Evolutionary conservation across 2,329 filamentous ascomycete genomes (phyloP).

Genomic region (Didymella exigua): DNA sequence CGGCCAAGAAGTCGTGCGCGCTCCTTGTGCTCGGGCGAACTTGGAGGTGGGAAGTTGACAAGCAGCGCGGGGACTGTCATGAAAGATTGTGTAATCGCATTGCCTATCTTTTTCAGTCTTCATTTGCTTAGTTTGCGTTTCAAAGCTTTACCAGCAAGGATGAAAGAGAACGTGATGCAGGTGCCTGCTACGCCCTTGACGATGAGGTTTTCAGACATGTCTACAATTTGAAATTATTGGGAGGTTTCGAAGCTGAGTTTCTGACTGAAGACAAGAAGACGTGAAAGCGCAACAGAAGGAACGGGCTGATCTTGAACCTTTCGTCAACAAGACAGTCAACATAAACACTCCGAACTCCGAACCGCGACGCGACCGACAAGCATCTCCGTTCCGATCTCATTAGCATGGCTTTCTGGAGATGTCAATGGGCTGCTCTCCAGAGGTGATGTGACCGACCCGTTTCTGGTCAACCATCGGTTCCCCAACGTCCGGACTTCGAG

Average conservation of each 20-base stretch:
- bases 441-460: conserved; percentile 9
- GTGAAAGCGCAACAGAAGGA: background rate
- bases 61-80: conserved; percentile 59
- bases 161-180: conserved; percentile 57
- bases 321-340: conserved; percentile 9
- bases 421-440: conserved; percentile 4
- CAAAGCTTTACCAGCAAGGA: conserved; percentile 51
- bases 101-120: conserved; percentile 45
- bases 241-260: background rate
- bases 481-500: conserved; percentile 14
- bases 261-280: background rate
- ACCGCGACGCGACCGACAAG: conserved; percentile 11
- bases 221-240: background rate
- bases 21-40: conserved; percentile 49
- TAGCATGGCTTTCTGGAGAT: conserved; percentile 8
- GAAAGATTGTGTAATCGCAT: conserved; percentile 60
- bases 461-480: conserved; percentile 13
- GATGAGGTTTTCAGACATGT: conserved; percentile 42
- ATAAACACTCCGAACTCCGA: conserved; percentile 13
- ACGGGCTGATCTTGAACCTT: conserved; percentile 4
- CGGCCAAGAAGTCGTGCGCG: conserved; percentile 54
- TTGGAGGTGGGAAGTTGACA: conserved; percentile 53
- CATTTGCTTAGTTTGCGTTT: background rate
- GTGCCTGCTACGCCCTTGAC: conserved; percentile 52
- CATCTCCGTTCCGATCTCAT: conserved; percentile 12